Base-by-base conservation (phyloP, 257 asterid species). In the Solanum chaucha region DNA sequence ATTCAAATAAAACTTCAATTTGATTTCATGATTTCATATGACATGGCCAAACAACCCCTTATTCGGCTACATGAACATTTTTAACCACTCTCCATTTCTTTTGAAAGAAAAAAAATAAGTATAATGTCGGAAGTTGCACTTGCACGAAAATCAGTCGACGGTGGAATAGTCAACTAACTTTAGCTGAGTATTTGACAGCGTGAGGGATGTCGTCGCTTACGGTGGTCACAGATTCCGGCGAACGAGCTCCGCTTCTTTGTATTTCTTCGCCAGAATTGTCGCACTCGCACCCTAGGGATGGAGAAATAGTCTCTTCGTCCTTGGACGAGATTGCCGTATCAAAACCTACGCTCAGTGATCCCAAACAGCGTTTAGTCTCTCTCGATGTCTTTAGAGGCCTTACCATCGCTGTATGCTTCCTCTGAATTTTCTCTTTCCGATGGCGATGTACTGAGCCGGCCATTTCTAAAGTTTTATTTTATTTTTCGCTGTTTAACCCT, bases 341-440 rank as follows among this genome's bases (percentile, higher is more conserved):
- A 84, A 84, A 5, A 24, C 89, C 91, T 85, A 88, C 55, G 41
- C 72, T 92, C 70, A 85, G 83, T 82, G 90, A 88, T 87, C 87
- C 92, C 38, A 95, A 91, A 81, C 95, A 93, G 38, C 98, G 98
- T 38, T 93, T 95, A 64, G 92, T 90, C 32, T 96, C 98, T 80
- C 97, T 96, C 68, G 99, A 96, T 89, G 98, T 95, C 84, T 93
- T 96, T 93, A 94, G 99, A 71, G 99, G 99, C 88, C 91, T 96
- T 89, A 94, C 98, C 61, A 95, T 96, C 58, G 98, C 98, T 64
- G 99, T 95, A 93, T 32, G 78, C 74, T 67, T 67, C 73, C 35
- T 26, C 73, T 67, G 35, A 67, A 67, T 67, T 26, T 67, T 67
- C 20, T 67, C 73, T 67, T 64, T 67, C 32, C 73, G 64, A 17